phyloP scores from a whole-genome alignment of 352 stramenopile genomes.

The Phytophthora uliginosa region DNA sequence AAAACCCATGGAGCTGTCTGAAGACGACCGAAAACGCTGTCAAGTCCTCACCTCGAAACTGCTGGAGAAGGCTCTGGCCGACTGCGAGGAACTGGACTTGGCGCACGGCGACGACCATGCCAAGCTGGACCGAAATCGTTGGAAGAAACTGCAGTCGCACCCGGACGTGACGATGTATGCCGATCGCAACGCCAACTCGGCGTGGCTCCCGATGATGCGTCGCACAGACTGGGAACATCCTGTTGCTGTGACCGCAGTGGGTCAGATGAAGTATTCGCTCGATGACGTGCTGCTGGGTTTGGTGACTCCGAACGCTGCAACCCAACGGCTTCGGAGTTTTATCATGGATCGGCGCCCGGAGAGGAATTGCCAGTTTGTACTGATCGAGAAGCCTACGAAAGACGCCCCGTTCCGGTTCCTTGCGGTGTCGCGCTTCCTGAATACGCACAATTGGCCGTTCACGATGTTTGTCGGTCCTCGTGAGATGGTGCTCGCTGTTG shows the following conservation, averaged over 20 bases:
- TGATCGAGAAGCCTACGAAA: conserved; percentile 16
- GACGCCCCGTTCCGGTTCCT: conserved; percentile 16
- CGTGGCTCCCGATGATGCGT: conserved; percentile 28
- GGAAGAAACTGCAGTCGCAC: conserved; percentile 35
- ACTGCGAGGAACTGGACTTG: conserved; percentile 28
- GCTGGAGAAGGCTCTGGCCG: conserved; percentile 26
- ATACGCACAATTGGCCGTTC: conserved; percentile 25
- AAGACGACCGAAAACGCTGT: conserved; percentile 15
- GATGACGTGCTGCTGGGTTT: conserved; percentile 27
- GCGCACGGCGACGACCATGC: conserved; percentile 3
- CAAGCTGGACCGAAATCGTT: conserved; percentile 18
- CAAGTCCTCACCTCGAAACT: conserved; percentile 31
- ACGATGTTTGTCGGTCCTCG: conserved; percentile 26
- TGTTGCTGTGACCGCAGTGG: conserved; percentile 23
- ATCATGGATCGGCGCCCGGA: conserved; percentile 22
- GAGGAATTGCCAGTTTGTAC: conserved; percentile 10
- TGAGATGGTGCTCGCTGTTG: conserved; percentile 24
- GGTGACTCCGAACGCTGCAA: conserved; percentile 19
- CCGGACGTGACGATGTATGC: conserved; percentile 30
- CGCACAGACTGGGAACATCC: conserved; percentile 26
- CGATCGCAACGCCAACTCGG: conserved; percentile 24
- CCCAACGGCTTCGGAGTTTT: conserved; percentile 23
- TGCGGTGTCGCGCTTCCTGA: conserved; percentile 27
- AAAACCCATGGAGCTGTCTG: conserved; percentile 13
- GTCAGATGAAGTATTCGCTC: conserved; percentile 25